Evolutionary conservation across 257 asterid genomes (phyloP).

Genomic region (Primulina tabacum): DNA sequence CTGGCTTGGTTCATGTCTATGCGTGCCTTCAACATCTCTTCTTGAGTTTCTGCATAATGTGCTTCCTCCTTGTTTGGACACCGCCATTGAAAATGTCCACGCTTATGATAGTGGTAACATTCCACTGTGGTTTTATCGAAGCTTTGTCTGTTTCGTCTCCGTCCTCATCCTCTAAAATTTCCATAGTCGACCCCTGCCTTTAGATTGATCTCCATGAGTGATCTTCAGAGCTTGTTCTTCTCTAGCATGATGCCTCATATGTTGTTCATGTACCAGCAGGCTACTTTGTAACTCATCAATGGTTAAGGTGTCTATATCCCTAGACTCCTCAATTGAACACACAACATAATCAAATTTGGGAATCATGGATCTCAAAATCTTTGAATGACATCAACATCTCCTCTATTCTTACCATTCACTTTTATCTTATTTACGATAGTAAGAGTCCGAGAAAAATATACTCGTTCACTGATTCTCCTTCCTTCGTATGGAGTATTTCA

Average conservation of each 20-base stretch:
- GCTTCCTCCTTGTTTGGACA: background rate
- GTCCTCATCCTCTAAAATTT: background rate
- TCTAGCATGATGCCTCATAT: too few species aligned
- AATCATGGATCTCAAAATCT: background rate
- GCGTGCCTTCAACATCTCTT: slow-evolving; percentile 20
- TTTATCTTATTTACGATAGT: background rate
- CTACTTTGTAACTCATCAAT: background rate
- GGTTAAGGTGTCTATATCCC: background rate
- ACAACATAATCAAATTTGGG: background rate
- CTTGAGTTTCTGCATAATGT: background rate
- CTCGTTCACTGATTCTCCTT: too few species aligned
- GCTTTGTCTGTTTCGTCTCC: too few species aligned
- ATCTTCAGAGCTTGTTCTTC: background rate
- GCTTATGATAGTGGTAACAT: background rate
- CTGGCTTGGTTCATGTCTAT: background rate
- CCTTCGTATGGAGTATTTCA: too few species aligned
- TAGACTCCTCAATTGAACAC: background rate
- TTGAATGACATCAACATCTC: too few species aligned
- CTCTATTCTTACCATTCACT: background rate
- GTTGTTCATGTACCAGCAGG: background rate
- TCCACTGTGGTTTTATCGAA: background rate
- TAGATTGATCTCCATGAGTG: background rate
- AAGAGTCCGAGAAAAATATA: background rate
- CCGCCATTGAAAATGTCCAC: background rate
- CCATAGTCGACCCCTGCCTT: background rate